phyloP scores from a whole-genome alignment of 192 early-diverging fungal species.

The Dispira parvispora region DNA sequence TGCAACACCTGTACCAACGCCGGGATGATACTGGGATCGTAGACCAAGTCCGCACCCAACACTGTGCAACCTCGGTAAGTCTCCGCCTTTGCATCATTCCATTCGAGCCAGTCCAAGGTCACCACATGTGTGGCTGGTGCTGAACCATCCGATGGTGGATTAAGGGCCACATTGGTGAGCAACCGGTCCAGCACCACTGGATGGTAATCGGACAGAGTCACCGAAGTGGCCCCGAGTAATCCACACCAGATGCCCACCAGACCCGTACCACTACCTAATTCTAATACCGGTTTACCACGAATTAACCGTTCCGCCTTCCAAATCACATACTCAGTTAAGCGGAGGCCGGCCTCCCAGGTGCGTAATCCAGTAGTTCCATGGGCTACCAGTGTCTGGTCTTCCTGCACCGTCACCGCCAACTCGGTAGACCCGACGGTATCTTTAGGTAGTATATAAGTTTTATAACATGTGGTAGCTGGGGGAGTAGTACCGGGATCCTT shows the following conservation, averaged over 20 bases:
- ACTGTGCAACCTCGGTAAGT: neutral
- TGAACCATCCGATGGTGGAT: neutral
- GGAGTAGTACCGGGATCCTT: no score
- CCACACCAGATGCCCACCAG: conserved; percentile 3
- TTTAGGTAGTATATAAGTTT: conserved; percentile 24
- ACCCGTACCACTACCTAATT: conserved; percentile 9
- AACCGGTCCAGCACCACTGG: neutral
- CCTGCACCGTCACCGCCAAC: conserved; percentile 26
- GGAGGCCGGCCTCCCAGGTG: conserved; percentile 44
- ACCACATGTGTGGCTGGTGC: no score
- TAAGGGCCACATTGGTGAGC: neutral
- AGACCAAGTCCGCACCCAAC: conserved; percentile 1
- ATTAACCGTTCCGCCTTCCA: neutral
- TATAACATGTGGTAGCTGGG: conserved; percentile 12
- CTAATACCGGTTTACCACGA: neutral
- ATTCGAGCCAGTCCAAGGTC: no score
- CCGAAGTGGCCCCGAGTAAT: neutral
- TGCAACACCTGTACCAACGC: neutral
- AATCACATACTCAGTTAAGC: conserved; percentile 33
- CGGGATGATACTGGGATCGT: neutral
- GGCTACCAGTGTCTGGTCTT: conserved; percentile 32
- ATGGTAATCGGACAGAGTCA: conserved; percentile 1
- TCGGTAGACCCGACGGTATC: neutral
- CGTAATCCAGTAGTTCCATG: conserved; percentile 42
- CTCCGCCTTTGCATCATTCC: no score